Evolutionary conservation across 805 yeast genomes (phyloP).

Genomic region (Dipodascus albidus): DNA sequence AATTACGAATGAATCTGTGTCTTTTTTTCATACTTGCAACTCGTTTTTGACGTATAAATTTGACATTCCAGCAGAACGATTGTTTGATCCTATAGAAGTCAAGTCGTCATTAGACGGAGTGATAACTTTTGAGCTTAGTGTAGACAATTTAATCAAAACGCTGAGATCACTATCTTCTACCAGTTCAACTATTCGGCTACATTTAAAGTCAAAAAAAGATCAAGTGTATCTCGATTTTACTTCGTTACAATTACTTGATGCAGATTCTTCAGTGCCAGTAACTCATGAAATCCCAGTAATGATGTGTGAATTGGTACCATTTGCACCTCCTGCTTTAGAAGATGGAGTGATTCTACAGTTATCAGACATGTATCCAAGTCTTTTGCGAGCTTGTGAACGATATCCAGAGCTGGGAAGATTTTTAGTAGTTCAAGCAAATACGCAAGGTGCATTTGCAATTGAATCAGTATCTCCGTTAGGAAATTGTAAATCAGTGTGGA

Average conservation of each 20-base stretch:
- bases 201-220: neutral
- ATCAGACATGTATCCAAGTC: neutral
- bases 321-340: neutral
- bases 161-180: neutral
- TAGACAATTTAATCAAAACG: neutral
- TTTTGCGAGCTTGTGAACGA: neutral
- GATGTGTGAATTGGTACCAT: neutral
- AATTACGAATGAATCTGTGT: neutral
- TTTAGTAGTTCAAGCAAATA: neutral
- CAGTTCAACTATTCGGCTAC: neutral
- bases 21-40: neutral
- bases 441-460: neutral
- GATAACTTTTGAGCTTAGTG: neutral
- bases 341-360: neutral
- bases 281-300: neutral
- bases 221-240: neutral
- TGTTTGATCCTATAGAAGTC: neutral
- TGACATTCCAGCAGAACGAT: neutral
- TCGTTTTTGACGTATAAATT: neutral
- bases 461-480: neutral
- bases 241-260: neutral
- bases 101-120: neutral
- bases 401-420: neutral
- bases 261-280: neutral
- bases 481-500: neutral